Conservation (phyloP, 768 basidiomycete species). For the Leucogyrophana mollusca region DNA sequence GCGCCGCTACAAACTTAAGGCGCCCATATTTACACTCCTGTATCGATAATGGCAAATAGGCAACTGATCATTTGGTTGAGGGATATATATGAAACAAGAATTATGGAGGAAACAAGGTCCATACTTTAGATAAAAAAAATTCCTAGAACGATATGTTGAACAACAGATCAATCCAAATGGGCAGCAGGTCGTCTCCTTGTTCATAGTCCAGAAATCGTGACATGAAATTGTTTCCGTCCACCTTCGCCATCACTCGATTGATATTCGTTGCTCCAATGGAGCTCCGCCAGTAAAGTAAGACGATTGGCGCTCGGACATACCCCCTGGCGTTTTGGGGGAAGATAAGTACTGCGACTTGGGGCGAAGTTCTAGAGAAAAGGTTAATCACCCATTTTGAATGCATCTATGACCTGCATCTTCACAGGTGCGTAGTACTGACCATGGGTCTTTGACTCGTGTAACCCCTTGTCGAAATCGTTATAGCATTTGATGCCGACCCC, state of each 20-base stretch:
- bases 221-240: neutral
- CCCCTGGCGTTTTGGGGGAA: constrained; percentile 36
- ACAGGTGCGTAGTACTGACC: constrained; percentile 54
- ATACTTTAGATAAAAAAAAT: too few species aligned
- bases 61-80: too few species aligned
- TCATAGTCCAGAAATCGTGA: constrained; percentile 7
- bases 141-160: too few species aligned
- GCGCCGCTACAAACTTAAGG: too few species aligned
- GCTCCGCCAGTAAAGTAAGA: constrained; percentile 50
- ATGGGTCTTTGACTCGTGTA: constrained; percentile 68
- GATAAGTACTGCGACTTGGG: constrained; percentile 44
- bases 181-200: neutral
- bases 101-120: too few species aligned
- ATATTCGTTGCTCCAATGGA: constrained; percentile 62
- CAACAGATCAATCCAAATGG: too few species aligned
- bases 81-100: too few species aligned
- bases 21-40: too few species aligned
- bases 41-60: too few species aligned
- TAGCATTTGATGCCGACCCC: constrained; percentile 77
- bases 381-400: constrained; percentile 37
- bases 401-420: constrained; percentile 17
- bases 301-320: constrained; percentile 46
- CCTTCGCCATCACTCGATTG: constrained; percentile 58
- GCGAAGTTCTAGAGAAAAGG: constrained; percentile 43
- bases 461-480: constrained; percentile 79